Evolutionary conservation across 2,329 filamentous ascomycete genomes (phyloP).

Genomic region (Colletotrichum sp.): DNA sequence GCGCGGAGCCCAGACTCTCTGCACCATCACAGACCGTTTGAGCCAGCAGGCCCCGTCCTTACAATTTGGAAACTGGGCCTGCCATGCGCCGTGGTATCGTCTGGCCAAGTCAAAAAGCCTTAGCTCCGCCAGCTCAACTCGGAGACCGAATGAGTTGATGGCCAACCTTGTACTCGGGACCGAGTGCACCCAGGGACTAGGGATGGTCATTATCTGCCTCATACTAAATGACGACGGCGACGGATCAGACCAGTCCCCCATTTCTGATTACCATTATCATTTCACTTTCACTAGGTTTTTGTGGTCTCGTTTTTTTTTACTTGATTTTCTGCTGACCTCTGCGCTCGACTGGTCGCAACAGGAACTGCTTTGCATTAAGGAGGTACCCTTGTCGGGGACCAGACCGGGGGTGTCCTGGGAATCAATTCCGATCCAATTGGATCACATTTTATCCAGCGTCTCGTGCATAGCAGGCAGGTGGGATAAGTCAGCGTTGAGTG

Average conservation of each 20-base stretch:
- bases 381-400: background rate
- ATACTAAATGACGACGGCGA: background rate
- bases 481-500: conserved; percentile 12
- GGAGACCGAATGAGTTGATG: background rate
- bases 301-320: background rate
- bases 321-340: background rate
- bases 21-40: conserved; percentile 9
- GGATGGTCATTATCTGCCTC: background rate
- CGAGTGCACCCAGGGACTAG: background rate
- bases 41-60: conserved; percentile 11
- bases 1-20: background rate
- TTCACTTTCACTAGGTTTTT: background rate
- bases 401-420: background rate
- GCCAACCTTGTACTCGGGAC: background rate
- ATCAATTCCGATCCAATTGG: background rate
- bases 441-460: background rate
- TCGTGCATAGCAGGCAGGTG: background rate
- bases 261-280: background rate
- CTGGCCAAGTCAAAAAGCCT: background rate
- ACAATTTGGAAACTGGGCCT: conserved; percentile 6
- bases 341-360: background rate
- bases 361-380: background rate
- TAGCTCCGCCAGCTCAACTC: background rate
- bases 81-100: background rate
- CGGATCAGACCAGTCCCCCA: background rate